Percentiles rank a stretch among this genome's conserved stretches.
Conservation (phyloP, 768 basidiomycete genomes). For the Mycena metata region DNA sequence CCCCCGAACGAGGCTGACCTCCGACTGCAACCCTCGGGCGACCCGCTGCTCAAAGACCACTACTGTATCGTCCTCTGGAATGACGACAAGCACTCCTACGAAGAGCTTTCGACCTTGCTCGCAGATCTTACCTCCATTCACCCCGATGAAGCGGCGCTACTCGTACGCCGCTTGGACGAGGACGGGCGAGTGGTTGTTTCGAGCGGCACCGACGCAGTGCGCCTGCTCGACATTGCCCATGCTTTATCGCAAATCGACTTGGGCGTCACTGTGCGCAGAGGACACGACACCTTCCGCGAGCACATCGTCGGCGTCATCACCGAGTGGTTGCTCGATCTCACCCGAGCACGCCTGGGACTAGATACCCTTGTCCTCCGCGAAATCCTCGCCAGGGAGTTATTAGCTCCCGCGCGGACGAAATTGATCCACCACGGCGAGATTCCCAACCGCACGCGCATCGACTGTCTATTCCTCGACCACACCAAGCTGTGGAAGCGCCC, state of each 20-base stretch:
- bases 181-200: conserved; percentile 87
- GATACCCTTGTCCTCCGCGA: conserved; percentile 80
- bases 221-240: conserved; percentile 83
- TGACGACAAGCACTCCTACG: conserved; percentile 96
- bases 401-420: conserved; percentile 72
- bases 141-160: conserved; percentile 67
- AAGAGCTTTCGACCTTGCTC: conserved; percentile 85
- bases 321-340: conserved; percentile 87
- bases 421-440: conserved; percentile 58
- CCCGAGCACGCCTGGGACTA: conserved; percentile 75
- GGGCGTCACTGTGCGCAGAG: conserved; percentile 89
- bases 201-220: conserved; percentile 67
- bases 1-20: conserved; percentile 78
- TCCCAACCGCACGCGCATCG: conserved; percentile 72
- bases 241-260: conserved; percentile 90
- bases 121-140: conserved; percentile 65
- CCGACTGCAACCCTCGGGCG: conserved; percentile 79
- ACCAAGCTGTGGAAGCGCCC: conserved; percentile 89
- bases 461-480: conserved; percentile 86
- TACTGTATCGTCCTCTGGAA: conserved; percentile 93
- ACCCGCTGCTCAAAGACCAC: conserved; percentile 84
- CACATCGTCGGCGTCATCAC: conserved; percentile 87
- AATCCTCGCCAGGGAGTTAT: conserved; percentile 76
- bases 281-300: conserved; percentile 91
- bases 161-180: conserved; percentile 77